Conservation (phyloP, 106 monocot genomes). For the Xerophyta viscosa region DNA sequence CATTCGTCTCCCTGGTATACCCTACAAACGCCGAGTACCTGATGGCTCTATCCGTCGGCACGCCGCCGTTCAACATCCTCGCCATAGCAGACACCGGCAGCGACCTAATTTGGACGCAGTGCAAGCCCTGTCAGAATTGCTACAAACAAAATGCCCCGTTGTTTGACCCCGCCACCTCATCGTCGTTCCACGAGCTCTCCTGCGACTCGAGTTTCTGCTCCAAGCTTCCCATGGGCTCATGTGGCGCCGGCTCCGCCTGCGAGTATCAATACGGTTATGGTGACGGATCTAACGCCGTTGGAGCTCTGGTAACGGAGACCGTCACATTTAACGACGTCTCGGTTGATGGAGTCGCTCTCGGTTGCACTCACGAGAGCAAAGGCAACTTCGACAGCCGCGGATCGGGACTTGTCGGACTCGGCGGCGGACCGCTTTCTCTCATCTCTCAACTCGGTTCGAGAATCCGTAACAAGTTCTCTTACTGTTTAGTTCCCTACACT, state of each 20-base stretch:
- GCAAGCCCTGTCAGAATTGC: slow-evolving; percentile 30
- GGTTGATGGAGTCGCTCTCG: slow-evolving; percentile 12
- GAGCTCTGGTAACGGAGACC: slow-evolving; percentile 13
- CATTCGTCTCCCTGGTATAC: not conserved
- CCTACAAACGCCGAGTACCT: slow-evolving; percentile 9
- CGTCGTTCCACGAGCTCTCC: slow-evolving; percentile 7
- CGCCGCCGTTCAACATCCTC: slow-evolving; percentile 10
- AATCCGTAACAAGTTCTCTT: slow-evolving; percentile 25
- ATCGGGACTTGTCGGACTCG: slow-evolving; percentile 21
- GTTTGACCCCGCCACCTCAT: slow-evolving; percentile 16
- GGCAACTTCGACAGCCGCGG: slow-evolving; percentile 10
- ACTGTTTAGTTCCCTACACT: slow-evolving; percentile 9
- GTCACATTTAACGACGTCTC: slow-evolving; percentile 2
- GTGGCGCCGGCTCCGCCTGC: not conserved
- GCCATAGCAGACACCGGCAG: slow-evolving; percentile 30
- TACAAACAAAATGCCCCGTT: slow-evolving; percentile 13
- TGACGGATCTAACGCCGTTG: slow-evolving; percentile 13
- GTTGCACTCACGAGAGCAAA: slow-evolving; percentile 13
- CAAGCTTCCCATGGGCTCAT: not conserved
- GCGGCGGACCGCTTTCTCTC: slow-evolving; percentile 23
- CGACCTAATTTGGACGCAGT: slow-evolving; percentile 28
- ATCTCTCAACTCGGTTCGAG: slow-evolving; percentile 12
- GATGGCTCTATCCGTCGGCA: slow-evolving; percentile 13
- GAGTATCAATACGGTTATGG: slow-evolving; percentile 15
- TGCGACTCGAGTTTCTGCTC: slow-evolving; percentile 8